These are phyloP conservation scores for Gamsiella multidivaricata DNA, from an alignment of 192 early-diverging fungal species.

Conservation along the genomic window DNA sequence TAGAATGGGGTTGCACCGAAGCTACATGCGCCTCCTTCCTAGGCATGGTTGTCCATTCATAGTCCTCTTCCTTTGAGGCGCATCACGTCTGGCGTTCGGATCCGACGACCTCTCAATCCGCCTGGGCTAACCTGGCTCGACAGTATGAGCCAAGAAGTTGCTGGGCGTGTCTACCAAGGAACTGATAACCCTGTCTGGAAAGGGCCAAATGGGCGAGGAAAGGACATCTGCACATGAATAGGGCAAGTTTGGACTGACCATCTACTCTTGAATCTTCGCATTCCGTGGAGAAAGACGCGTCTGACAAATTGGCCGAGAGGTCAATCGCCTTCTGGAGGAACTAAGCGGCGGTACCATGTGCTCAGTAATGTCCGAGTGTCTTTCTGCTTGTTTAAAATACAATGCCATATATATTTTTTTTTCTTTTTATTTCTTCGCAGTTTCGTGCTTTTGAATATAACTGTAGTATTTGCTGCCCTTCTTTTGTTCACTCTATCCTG, in stretches of 20 bases:
- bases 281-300: slow-evolving; percentile 32
- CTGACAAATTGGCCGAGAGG: not conserved
- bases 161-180: not conserved
- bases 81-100: slow-evolving; percentile 26
- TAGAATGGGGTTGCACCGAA: too few species aligned
- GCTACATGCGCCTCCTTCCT: slow-evolving; percentile 33
- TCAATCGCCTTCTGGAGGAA: slow-evolving; percentile 19
- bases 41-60: slow-evolving; percentile 6
- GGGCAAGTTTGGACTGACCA: slow-evolving; percentile 7
- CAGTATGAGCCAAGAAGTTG: slow-evolving; percentile 17
- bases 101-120: not conserved
- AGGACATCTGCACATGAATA: slow-evolving; percentile 5
- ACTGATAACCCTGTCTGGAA: slow-evolving; percentile 12
- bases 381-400: not conserved
- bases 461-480: not conserved
- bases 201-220: slow-evolving; percentile 7
- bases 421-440: not conserved
- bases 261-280: slow-evolving; percentile 5
- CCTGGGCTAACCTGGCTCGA: slow-evolving; percentile 30
- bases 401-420: slow-evolving; percentile 1
- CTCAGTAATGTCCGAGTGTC: too few species aligned
- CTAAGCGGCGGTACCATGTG: too few species aligned
- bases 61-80: not conserved
- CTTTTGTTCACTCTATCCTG: not conserved
- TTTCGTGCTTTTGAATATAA: not conserved